Conservation (phyloP, 345 rosid genomes). For the Citrus cavaleriei region DNA sequence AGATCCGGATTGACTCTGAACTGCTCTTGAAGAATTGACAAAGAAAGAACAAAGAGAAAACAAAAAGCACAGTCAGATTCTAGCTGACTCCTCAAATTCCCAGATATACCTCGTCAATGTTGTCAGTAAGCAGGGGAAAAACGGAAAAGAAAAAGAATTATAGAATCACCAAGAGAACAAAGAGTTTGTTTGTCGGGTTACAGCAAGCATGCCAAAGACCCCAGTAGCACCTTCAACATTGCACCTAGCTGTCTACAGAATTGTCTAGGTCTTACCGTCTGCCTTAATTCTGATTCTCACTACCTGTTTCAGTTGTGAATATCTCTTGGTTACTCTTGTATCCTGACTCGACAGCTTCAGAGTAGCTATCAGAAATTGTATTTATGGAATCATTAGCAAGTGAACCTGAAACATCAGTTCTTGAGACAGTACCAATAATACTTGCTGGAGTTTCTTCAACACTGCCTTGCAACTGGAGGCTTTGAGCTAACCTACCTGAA, state of each 20-base stretch:
- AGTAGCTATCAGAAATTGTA: slow-evolving; percentile 4
- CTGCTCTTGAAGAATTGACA: slow-evolving; percentile 1
- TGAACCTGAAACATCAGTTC: slow-evolving; percentile 2
- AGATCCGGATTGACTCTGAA: background rate
- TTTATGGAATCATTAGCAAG: background rate
- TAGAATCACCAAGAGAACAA: slow-evolving; percentile 9
- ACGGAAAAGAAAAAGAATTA: background rate
- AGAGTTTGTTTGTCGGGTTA: slow-evolving; percentile 7
- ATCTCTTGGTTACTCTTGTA: background rate
- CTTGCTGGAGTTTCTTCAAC: slow-evolving; percentile 5
- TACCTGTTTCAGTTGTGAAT: background rate
- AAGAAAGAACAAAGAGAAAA: background rate
- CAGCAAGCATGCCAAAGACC: slow-evolving; percentile 8
- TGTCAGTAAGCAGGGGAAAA: slow-evolving; percentile 7
- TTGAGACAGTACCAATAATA: background rate
- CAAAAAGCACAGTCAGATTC: background rate
- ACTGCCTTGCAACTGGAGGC: slow-evolving; percentile 26
- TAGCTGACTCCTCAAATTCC: slow-evolving; percentile 3
- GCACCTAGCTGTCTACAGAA: slow-evolving; percentile 14
- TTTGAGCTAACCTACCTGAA: slow-evolving; percentile 35
- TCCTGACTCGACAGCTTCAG: background rate
- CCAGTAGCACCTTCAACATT: slow-evolving; percentile 17
- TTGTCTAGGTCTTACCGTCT: background rate
- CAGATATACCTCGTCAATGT: slow-evolving; percentile 1
- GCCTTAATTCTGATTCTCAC: slow-evolving; percentile 6